Percentiles rank a stretch among this genome's conserved stretches.
phyloP scores from a whole-genome alignment of 2,329 filamentous ascomycete genomes.

The Phyllachora maydis region DNA sequence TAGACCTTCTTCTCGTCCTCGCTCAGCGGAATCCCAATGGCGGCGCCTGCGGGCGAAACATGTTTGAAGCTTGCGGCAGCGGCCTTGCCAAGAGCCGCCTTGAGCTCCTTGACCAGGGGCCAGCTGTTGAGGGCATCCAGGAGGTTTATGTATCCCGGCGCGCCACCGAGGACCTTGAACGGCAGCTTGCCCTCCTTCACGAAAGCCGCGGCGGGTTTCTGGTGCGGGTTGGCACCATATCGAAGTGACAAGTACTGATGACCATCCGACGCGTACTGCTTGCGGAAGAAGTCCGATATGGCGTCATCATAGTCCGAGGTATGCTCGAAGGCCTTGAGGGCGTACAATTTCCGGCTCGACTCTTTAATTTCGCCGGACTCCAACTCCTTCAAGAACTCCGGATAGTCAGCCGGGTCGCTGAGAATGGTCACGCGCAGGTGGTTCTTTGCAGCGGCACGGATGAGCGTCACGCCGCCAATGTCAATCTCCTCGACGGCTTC shows the following conservation, averaged over 20 bases:
- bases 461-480: constrained; percentile 90
- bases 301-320: constrained; percentile 91
- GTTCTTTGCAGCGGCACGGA: constrained; percentile 95
- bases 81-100: constrained; percentile 66
- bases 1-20: constrained; percentile 90
- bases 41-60: constrained; percentile 88
- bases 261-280: constrained; percentile 79
- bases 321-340: constrained; percentile 95
- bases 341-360: constrained; percentile 68
- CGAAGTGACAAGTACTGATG: constrained; percentile 68
- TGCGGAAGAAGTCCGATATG: constrained; percentile 93
- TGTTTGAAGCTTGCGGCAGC: constrained; percentile 98
- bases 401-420: constrained; percentile 83
- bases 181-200: constrained; percentile 54
- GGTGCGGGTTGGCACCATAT: constrained; percentile 94
- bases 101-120: constrained; percentile 92
- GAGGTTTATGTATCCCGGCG: constrained; percentile 93
- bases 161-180: constrained; percentile 83
- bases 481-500: constrained; percentile 98
- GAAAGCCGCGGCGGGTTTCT: constrained; percentile 86
- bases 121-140: constrained; percentile 92
- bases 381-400: constrained; percentile 81
- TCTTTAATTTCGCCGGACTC: constrained; percentile 74
- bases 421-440: constrained; percentile 89
- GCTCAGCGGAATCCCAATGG: constrained; percentile 73